Conservation (phyloP, 2,329 filamentous ascomycete genomes). For the Fusarium guadeloupense region DNA sequence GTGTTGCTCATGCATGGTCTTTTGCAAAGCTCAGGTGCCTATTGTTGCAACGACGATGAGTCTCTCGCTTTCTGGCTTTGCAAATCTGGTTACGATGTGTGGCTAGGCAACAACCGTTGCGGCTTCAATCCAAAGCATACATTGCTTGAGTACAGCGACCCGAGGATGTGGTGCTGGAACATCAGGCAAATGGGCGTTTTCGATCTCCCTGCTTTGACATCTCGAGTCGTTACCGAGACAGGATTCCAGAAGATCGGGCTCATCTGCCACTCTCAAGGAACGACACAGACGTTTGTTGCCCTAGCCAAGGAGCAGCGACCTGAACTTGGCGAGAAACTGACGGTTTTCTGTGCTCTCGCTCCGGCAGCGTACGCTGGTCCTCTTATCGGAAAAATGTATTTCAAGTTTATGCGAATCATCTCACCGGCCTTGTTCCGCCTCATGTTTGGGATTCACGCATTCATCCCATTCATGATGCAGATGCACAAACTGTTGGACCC, state of each 20-base stretch:
- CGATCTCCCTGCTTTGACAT: constrained; percentile 83
- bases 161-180: constrained; percentile 97
- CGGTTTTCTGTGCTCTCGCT: constrained; percentile 89
- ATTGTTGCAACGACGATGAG: constrained; percentile 89
- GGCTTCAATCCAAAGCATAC: constrained; percentile 83
- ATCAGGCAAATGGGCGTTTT: constrained; percentile 93
- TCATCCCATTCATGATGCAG: constrained; percentile 92
- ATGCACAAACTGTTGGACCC: constrained; percentile 76
- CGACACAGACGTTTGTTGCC: constrained; percentile 86
- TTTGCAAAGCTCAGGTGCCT: constrained; percentile 87
- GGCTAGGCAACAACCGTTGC: constrained; percentile 93
- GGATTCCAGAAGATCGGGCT: constrained; percentile 84
- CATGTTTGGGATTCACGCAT: constrained; percentile 90
- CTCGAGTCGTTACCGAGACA: constrained; percentile 82
- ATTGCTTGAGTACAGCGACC: constrained; percentile 75
- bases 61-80: constrained; percentile 91
- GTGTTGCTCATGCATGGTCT: constrained; percentile 89
- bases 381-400: constrained; percentile 85
- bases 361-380: constrained; percentile 91
- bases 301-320: constrained; percentile 90
- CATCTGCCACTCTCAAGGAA: constrained; percentile 90
- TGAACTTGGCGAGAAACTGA: constrained; percentile 82
- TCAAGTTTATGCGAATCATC: constrained; percentile 89
- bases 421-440: constrained; percentile 78
- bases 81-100: constrained; percentile 93